Evolutionary conservation across 306 rosid species (phyloP), one percentile per base, ranked within the genome.

Genomic region (Ammopiptanthus mongolicus): DNA sequence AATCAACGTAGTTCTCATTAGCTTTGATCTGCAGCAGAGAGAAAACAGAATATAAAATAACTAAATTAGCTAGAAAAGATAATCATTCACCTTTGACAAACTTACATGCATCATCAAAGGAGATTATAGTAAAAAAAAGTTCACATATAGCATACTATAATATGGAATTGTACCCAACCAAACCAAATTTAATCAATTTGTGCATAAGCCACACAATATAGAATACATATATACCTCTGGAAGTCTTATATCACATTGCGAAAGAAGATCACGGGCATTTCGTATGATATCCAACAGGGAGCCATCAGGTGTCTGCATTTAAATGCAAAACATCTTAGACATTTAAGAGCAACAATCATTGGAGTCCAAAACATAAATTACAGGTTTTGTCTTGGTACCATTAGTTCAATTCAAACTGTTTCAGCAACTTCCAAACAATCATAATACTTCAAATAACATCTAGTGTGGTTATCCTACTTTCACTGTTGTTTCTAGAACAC

Each of bases 291-390:
- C 99, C 87, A 96, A 76, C 63, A 92, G 87, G 42, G 99, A 59
- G 12, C 98, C 99, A 68, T 90, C 97, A 10, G 97, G 98, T 79
- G 97, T 96, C 98, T 96, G 90, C 88, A 85, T 25, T n/a, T 25
- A 69, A 73, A 80, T 58, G 53, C 58, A 78, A 78, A 28, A 78
- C 17, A 52, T 74, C 36, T 42, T 61, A 74, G 36, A 57, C 29
- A 59, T 78, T 62, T 29, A 69, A 69, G 37, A 62, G 66, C 5
- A 33, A 71, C 11, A 60, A 46, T 62, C 73, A 77, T 52, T 59
- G 19, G 36, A 53, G 75, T 70, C 58, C 73, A 52, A 47, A 36
- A 36, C 55, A 64, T 33, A 39, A 77, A 62, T 65, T 61, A 62
- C 14, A 75, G 36, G 60, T 59, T 71, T 65, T 67, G 51, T 67